Conservation (phyloP, 306 rosid species). For the Cucurbita pepo region DNA sequence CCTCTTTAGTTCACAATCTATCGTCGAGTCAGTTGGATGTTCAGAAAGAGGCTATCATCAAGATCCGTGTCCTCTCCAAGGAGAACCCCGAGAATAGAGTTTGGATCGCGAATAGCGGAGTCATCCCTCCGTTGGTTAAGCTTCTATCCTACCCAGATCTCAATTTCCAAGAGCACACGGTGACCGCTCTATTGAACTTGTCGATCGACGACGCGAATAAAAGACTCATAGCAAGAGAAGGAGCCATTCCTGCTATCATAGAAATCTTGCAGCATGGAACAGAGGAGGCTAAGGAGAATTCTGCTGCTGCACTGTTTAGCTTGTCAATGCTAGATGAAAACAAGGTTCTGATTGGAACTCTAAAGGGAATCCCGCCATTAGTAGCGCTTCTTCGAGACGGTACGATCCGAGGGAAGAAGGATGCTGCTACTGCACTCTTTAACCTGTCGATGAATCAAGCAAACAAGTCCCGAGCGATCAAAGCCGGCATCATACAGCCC, state of each 20-base stretch:
- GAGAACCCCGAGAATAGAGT: slow-evolving; percentile 65
- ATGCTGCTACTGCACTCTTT: slow-evolving; percentile 72
- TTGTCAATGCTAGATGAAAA: slow-evolving; percentile 72
- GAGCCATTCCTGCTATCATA: slow-evolving; percentile 67
- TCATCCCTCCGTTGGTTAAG: slow-evolving; percentile 54
- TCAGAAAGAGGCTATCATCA: slow-evolving; percentile 50
- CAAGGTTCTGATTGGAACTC: slow-evolving; percentile 43
- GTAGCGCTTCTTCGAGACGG: slow-evolving; percentile 41
- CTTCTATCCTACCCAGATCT: slow-evolving; percentile 57
- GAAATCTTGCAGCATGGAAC: slow-evolving; percentile 56
- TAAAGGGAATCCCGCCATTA: slow-evolving; percentile 52
- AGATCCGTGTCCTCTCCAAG: slow-evolving; percentile 61
- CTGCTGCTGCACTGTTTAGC: slow-evolving; percentile 82
- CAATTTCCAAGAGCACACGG: slow-evolving; percentile 63
- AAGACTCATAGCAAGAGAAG: slow-evolving; percentile 45
- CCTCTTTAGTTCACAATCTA: slow-evolving; percentile 33
- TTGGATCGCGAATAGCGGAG: slow-evolving; percentile 56
- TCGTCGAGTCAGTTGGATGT: slow-evolving; percentile 33
- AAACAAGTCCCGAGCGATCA: slow-evolving; percentile 53
- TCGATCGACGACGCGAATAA: slow-evolving; percentile 74
- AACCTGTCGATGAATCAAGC: slow-evolving; percentile 47
- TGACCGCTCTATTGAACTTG: slow-evolving; percentile 61
- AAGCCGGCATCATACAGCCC: slow-evolving; percentile 51
- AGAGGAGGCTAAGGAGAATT: slow-evolving; percentile 57
- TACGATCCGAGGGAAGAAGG: slow-evolving; percentile 66